Evolutionary conservation across 257 asterid genomes (phyloP).

Genomic region (Lycium ferocissimum): DNA sequence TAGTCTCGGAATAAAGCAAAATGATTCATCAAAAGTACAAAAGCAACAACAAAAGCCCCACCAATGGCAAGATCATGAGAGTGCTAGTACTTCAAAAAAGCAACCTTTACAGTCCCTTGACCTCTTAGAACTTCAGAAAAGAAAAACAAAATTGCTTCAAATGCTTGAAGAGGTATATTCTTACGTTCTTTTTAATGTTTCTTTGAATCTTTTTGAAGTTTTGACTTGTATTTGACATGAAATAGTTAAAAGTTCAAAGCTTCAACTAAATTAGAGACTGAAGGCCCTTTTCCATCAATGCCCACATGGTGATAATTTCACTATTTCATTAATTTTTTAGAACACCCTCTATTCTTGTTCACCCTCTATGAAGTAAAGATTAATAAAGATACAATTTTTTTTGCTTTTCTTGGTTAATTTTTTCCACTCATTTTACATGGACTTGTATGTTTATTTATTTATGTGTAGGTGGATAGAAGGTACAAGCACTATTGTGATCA

Average conservation of each 20-base stretch:
- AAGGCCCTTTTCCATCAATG: constrained; percentile 50
- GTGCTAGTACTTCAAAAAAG: constrained; percentile 42
- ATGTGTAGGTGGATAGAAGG: constrained; percentile 79
- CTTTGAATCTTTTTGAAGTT: background rate
- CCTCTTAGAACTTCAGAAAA: constrained; percentile 72
- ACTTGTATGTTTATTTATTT: background rate
- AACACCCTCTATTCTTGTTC: constrained; percentile 37
- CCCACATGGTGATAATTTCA: constrained; percentile 50
- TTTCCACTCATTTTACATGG: background rate
- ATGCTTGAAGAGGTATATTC: constrained; percentile 79
- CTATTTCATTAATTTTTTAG: constrained; percentile 41
- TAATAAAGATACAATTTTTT: background rate
- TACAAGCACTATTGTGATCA: constrained; percentile 88
- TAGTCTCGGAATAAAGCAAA: constrained; percentile 53
- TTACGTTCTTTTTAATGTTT: background rate
- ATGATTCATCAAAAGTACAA: constrained; percentile 32
- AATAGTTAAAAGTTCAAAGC: constrained; percentile 14
- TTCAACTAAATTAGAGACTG: constrained; percentile 44
- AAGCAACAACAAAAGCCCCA: constrained; percentile 43
- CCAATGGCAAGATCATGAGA: constrained; percentile 52
- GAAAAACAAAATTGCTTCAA: constrained; percentile 74
- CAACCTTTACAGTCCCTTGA: constrained; percentile 70
- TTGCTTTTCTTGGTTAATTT: background rate
- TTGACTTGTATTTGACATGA: no score
- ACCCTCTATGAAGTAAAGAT: no score